Percentiles rank a stretch among this genome's conserved stretches.
Evolutionary conservation across 768 basidiomycete species (phyloP).

Genomic region (Termitomyces sp.): DNA sequence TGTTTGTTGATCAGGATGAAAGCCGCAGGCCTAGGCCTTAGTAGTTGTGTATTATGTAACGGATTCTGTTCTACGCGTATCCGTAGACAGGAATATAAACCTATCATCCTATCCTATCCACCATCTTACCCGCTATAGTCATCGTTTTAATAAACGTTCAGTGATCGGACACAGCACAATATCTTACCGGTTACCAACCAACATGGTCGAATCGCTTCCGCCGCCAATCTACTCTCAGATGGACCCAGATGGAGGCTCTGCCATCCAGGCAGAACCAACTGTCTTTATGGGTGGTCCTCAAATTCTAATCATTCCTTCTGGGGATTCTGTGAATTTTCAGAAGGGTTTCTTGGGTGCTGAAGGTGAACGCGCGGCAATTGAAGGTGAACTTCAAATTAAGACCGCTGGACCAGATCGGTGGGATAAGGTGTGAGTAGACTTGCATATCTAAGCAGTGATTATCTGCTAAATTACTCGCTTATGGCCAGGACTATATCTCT

Average conservation of each 20-base stretch:
- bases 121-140: too few species aligned
- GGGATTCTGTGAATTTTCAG: conserved; percentile 75
- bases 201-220: conserved; percentile 43
- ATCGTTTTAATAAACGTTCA: too few species aligned
- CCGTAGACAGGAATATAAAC: too few species aligned
- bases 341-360: conserved; percentile 84
- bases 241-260: conserved; percentile 24
- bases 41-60: too few species aligned
- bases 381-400: conserved; percentile 87
- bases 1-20: too few species aligned
- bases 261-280: conserved; percentile 15
- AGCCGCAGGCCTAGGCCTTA: too few species aligned
- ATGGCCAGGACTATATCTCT: conserved; percentile 56
- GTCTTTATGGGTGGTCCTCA: conserved; percentile 45
- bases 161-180: too few species aligned
- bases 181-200: background rate
- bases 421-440: conserved; percentile 63
- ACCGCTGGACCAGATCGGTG: conserved; percentile 55
- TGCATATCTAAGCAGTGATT: conserved; percentile 1
- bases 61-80: too few species aligned
- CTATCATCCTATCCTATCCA: too few species aligned
- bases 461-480: conserved; percentile 8
- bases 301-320: conserved; percentile 70
- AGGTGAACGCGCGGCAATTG: conserved; percentile 77
- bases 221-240: conserved; percentile 63